phyloP scores from a whole-genome alignment of 805 yeast species.

The Pichia paraexigua region DNA sequence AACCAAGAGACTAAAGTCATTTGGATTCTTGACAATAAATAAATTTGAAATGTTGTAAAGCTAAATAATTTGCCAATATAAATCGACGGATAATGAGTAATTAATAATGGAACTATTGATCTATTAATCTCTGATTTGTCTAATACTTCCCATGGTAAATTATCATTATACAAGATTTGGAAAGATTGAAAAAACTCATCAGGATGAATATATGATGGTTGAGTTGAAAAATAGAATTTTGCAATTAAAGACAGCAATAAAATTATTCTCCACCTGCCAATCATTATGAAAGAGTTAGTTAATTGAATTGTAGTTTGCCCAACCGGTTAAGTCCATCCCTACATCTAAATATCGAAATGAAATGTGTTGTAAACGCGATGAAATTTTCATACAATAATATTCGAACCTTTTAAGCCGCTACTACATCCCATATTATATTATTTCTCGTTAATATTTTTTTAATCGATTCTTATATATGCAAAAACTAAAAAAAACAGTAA shows the following conservation, averaged over 20 bases:
- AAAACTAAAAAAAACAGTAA: background rate
- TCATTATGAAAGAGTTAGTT: background rate
- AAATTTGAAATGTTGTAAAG: slow-evolving; percentile 38
- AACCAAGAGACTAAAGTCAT: slow-evolving; percentile 29
- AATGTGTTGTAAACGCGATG: background rate
- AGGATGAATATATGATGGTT: slow-evolving; percentile 88
- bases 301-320: background rate
- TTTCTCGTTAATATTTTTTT: no score
- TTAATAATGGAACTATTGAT: slow-evolving; percentile 59
- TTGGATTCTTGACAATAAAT: slow-evolving; percentile 48
- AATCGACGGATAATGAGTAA: slow-evolving; percentile 63
- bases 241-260: slow-evolving; percentile 38
- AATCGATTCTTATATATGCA: background rate
- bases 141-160: slow-evolving; percentile 80
- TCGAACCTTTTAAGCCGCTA: no score
- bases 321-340: background rate
- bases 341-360: background rate
- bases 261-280: slow-evolving; percentile 34
- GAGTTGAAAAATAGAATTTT: slow-evolving; percentile 50
- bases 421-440: no score
- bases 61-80: slow-evolving; percentile 28
- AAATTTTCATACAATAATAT: background rate
- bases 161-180: slow-evolving; percentile 53
- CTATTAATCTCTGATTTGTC: slow-evolving; percentile 47
- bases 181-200: slow-evolving; percentile 96